Evolutionary conservation across 495 filamentous ascomycete species (phyloP).

Genomic region (Margaritispora aquatica): DNA sequence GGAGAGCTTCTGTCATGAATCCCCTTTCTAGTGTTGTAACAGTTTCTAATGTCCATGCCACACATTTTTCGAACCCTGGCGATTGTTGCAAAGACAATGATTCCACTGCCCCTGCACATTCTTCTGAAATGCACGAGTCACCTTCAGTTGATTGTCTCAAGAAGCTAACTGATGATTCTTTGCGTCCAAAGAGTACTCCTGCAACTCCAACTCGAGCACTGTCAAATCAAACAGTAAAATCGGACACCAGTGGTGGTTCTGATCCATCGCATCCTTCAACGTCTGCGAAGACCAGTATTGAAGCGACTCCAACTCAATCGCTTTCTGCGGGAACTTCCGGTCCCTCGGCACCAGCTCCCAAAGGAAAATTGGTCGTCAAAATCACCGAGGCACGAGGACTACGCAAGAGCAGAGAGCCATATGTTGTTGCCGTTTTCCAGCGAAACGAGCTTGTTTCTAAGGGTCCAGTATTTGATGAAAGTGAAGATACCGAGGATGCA

Average conservation of each 20-base stretch:
- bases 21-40: constrained; percentile 63
- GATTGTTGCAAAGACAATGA: constrained; percentile 48
- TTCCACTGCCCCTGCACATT: constrained; percentile 44
- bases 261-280: constrained; percentile 24
- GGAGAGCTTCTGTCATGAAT: constrained; percentile 44
- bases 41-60: constrained; percentile 58
- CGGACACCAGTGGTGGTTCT: constrained; percentile 32
- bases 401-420: constrained; percentile 76
- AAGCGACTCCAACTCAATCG: constrained; percentile 28
- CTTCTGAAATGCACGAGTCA: constrained; percentile 45
- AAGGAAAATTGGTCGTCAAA: constrained; percentile 84
- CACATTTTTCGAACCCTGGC: constrained; percentile 71
- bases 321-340: constrained; percentile 28
- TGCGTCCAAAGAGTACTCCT: constrained; percentile 77
- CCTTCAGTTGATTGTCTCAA: constrained; percentile 58
- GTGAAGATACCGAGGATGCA: constrained; percentile 44
- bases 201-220: constrained; percentile 81
- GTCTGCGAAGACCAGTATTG: constrained; percentile 26
- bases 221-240: constrained; percentile 51
- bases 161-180: constrained; percentile 81
- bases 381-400: constrained; percentile 80
- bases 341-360: constrained; percentile 65
- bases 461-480: constrained; percentile 54
- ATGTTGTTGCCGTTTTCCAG: constrained; percentile 95
- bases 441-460: constrained; percentile 93